Percentiles rank a stretch among this genome's conserved stretches.
Conservation (phyloP, 352 stramenopile species). For the Pseudoperonospora humuli region DNA sequence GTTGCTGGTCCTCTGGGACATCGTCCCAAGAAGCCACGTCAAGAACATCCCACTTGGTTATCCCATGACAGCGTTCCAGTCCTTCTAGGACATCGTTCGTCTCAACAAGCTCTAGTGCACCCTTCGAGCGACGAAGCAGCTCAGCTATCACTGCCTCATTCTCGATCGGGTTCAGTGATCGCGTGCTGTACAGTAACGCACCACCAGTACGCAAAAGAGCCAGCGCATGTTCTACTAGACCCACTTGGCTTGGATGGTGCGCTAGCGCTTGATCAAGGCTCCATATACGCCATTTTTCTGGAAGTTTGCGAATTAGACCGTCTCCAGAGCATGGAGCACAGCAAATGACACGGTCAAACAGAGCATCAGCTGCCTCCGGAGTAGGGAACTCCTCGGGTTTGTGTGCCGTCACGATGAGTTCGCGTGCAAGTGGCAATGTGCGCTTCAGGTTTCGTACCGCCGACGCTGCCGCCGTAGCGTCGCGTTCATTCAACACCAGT, state of each 20-base stretch:
- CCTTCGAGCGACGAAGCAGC: constrained; percentile 41
- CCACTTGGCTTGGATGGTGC: constrained; percentile 62
- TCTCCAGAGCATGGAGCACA: constrained; percentile 75
- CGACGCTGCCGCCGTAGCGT: constrained; percentile 41
- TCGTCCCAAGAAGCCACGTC: constrained; percentile 53
- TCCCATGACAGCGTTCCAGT: constrained; percentile 34
- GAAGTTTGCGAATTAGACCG: constrained; percentile 66
- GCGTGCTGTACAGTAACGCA: constrained; percentile 62
- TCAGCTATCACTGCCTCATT: constrained; percentile 81
- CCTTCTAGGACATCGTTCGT: constrained; percentile 27
- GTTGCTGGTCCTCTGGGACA: constrained; percentile 38
- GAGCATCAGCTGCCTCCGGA: constrained; percentile 18
- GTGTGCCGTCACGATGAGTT: constrained; percentile 59
- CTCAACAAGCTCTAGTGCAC: constrained; percentile 57
- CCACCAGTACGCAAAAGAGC: constrained; percentile 43
- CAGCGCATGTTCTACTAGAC: constrained; percentile 68
- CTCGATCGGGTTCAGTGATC: constrained; percentile 77
- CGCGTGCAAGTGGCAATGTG: constrained; percentile 39
- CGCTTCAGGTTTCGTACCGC: constrained; percentile 48
- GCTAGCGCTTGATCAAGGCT: constrained; percentile 36
- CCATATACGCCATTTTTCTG: constrained; percentile 78
- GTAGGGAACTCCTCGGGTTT: constrained; percentile 67
- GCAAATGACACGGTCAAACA: constrained; percentile 76
- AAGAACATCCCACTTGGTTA: constrained; percentile 51
- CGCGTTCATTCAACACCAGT: constrained; percentile 74